Evolutionary conservation across 768 basidiomycete genomes (phyloP), one percentile per base, ranked within the genome.

Genomic region (Jaapia argillacea): DNA sequence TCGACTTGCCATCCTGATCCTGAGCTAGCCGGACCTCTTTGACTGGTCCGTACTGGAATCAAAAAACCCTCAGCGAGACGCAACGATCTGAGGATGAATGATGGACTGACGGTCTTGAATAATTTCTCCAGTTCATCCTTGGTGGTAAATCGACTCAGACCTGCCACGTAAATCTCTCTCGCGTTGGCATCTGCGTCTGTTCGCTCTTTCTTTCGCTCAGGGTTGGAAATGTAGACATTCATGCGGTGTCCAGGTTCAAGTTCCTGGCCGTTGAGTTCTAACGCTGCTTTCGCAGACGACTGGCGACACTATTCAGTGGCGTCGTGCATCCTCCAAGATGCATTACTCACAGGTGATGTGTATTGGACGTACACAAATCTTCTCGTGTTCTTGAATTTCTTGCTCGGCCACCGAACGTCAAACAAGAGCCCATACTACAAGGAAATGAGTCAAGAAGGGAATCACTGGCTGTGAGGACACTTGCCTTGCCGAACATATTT

Each of bases 371-470:
- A 99, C 55, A 89, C 92, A 60, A 99, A 98, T 35, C 96, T 74
- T 26, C 96, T 69, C 2, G 85, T 84, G 45, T 67, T 79, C 62
- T 92, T 94, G 71, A 90, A 92, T 57, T 96, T 96, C 57, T 93
- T 93, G 63, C 90, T 93, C 4, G 96, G 96, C 94, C 94, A 98
- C 24, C 96, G 85, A 14, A 91, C 85, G 50, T 98, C 93, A 47
- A 98, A 87, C 43, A 99, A 74, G 4, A 72, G 75, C 6, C 96
- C 96, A 61, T 85, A 92, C 91, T 96, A 44, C 1, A 33, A 18
- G 28, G 21, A 35, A 21, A 25, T 49, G 26, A 43, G n/a, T n/a
- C n/a, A n/a, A n/a, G n/a, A n/a, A n/a, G n/a, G n/a, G 41, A 1
- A 31, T n/a, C 36, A 24, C 6, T 40, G 36, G 1, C 7, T 25